phyloP scores from a whole-genome alignment of 208 protist species.

The Wallacemonas sp. region DNA sequence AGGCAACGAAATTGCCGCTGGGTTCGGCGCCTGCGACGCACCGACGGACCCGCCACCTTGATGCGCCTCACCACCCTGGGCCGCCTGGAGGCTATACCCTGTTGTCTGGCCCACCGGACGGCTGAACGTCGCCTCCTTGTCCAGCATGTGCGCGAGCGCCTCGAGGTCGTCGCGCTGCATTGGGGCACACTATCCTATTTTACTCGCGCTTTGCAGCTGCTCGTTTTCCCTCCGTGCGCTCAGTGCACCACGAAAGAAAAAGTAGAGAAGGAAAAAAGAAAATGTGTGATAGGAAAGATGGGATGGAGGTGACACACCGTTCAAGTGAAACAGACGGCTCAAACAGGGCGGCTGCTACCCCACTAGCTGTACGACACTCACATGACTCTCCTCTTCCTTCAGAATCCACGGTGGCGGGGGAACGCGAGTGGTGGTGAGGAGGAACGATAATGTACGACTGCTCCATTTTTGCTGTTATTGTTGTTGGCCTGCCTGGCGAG shows the following conservation, averaged over 20 bases:
- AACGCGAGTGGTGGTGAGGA: too few relatives aligned
- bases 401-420: too few relatives aligned
- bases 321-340: too few relatives aligned
- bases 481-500: not conserved
- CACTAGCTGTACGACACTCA: too few relatives aligned
- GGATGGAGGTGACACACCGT: too few relatives aligned
- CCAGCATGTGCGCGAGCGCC: constrained; percentile 63
- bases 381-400: too few relatives aligned
- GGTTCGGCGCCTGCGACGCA: constrained; percentile 14
- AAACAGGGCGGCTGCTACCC: too few relatives aligned
- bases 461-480: not conserved
- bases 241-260: not conserved
- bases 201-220: too few relatives aligned
- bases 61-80: not conserved
- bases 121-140: constrained; percentile 66
- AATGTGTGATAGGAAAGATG: too few relatives aligned
- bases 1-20: constrained; percentile 59
- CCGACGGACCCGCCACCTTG: not conserved
- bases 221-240: not conserved
- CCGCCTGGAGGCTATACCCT: constrained; percentile 66
- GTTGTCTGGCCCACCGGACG: constrained; percentile 60
- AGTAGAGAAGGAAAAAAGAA: constrained; percentile 5
- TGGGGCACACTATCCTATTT: too few relatives aligned
- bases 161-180: constrained; percentile 56
- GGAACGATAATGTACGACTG: too few relatives aligned